Evolutionary conservation across 208 protist genomes (phyloP).

Genomic region (Lotmaria passim): DNA sequence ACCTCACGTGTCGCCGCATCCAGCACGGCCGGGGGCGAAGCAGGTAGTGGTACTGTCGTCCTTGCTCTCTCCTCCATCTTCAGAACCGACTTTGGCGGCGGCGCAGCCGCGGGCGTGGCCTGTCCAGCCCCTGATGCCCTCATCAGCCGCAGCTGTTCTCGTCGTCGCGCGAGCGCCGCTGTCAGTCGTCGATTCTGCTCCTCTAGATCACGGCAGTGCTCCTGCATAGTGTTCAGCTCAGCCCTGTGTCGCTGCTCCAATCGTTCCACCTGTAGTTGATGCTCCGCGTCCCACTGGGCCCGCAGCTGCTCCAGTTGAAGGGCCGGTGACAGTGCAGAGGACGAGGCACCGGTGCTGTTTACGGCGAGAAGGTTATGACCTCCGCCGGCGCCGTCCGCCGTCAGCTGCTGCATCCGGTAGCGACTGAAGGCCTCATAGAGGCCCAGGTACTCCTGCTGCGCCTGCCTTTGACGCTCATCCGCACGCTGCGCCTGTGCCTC

Average conservation of each 20-base stretch:
- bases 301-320: slow-evolving; percentile 38
- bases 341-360: background rate
- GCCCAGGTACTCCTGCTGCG: slow-evolving; percentile 68
- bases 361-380: background rate
- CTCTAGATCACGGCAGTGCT: slow-evolving; percentile 54
- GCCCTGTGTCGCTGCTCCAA: slow-evolving; percentile 49
- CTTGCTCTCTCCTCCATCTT: background rate
- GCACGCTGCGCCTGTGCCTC: slow-evolving; percentile 66
- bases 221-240: slow-evolving; percentile 33
- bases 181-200: slow-evolving; percentile 63
- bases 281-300: slow-evolving; percentile 49
- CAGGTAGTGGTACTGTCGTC: background rate
- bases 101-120: background rate
- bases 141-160: slow-evolving; percentile 55
- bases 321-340: background rate
- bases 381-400: slow-evolving; percentile 5
- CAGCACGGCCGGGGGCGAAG: background rate
- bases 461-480: slow-evolving; percentile 72
- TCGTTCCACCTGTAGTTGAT: slow-evolving; percentile 46
- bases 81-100: background rate
- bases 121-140: background rate
- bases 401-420: slow-evolving; percentile 63
- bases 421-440: slow-evolving; percentile 77
- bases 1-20: slow-evolving; percentile 7
- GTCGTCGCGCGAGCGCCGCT: slow-evolving; percentile 56